Conservation (phyloP, 1,284 basidiomycete species). For the Austropuccinia psidii region DNA sequence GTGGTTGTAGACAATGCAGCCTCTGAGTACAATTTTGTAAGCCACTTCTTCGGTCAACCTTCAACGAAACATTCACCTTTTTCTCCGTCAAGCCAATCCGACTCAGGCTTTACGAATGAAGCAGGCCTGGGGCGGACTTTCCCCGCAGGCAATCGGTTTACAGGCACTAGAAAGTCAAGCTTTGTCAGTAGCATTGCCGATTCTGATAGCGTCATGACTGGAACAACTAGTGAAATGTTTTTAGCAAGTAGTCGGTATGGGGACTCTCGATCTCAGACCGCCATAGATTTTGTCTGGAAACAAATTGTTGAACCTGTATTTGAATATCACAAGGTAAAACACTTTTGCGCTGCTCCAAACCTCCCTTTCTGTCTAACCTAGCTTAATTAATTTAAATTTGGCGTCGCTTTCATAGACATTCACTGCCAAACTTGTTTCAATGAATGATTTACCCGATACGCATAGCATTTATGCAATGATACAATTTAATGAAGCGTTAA, state of each 20-base stretch:
- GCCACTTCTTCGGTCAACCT: conserved; percentile 61
- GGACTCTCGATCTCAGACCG: conserved; percentile 49
- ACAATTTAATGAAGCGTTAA: conserved; percentile 25
- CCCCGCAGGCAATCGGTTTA: conserved; percentile 13
- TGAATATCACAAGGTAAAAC: conserved; percentile 65
- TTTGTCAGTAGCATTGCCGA: conserved; percentile 52
- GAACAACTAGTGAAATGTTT: background rate
- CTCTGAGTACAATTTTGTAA: conserved; percentile 78
- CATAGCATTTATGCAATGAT: conserved; percentile 35
- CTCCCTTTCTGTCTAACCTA: background rate
- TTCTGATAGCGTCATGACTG: conserved; percentile 50
- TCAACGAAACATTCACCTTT: conserved; percentile 33
- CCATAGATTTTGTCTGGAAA: conserved; percentile 63
- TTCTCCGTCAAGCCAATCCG: background rate
- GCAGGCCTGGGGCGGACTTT: too few species aligned
- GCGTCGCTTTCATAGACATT: conserved; percentile 21
- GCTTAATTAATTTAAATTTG: background rate
- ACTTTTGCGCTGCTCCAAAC: background rate
- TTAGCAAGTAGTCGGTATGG: conserved; percentile 37
- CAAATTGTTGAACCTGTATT: conserved; percentile 80
- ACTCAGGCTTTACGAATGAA: too few species aligned
- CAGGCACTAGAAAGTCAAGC: conserved; percentile 34
- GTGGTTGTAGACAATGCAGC: conserved; percentile 89
- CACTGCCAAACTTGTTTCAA: conserved; percentile 15
- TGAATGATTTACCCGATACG: conserved; percentile 10